Conservation (phyloP, 2,329 filamentous ascomycete species). For the Pseudogymnoascus sp. region DNA sequence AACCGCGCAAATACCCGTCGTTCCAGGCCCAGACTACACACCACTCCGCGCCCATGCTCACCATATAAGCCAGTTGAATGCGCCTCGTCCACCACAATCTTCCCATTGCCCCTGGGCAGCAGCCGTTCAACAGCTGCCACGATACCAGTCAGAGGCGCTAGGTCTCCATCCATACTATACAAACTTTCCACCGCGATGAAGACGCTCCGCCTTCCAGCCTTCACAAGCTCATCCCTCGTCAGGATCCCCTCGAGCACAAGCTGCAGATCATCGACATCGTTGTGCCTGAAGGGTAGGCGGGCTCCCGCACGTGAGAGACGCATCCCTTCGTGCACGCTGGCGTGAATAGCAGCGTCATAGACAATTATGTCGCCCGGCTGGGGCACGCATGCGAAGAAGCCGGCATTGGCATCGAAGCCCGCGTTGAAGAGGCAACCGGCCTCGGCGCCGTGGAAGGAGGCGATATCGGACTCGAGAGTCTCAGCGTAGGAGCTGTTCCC, state of each 20-base stretch:
- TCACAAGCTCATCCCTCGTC: background rate
- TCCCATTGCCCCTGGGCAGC: constrained; percentile 49
- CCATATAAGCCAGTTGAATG: constrained; percentile 58
- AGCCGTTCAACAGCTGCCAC: constrained; percentile 47
- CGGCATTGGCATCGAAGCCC: constrained; percentile 59
- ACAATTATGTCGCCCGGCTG: constrained; percentile 55
- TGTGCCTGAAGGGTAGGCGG: constrained; percentile 49
- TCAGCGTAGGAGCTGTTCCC: constrained; percentile 42
- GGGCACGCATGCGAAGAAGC: constrained; percentile 52
- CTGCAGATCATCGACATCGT: constrained; percentile 34
- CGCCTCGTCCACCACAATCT: constrained; percentile 61
- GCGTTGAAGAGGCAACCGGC: constrained; percentile 47
- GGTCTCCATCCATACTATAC: constrained; percentile 79
- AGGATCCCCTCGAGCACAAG: constrained; percentile 19
- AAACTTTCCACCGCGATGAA: constrained; percentile 64
- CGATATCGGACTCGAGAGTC: constrained; percentile 38
- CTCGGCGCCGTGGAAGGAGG: constrained; percentile 38
- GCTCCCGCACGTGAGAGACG: constrained; percentile 47
- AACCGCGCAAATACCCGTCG: constrained; percentile 47
- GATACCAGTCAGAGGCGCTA: constrained; percentile 55
- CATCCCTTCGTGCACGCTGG: constrained; percentile 74
- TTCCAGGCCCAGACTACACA: constrained; percentile 49
- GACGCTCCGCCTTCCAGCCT: constrained; percentile 38
- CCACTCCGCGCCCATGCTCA: constrained; percentile 46
- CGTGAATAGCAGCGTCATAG: constrained; percentile 69